phyloP scores from a whole-genome alignment of 768 basidiomycete species.

The Suillus americanus region DNA sequence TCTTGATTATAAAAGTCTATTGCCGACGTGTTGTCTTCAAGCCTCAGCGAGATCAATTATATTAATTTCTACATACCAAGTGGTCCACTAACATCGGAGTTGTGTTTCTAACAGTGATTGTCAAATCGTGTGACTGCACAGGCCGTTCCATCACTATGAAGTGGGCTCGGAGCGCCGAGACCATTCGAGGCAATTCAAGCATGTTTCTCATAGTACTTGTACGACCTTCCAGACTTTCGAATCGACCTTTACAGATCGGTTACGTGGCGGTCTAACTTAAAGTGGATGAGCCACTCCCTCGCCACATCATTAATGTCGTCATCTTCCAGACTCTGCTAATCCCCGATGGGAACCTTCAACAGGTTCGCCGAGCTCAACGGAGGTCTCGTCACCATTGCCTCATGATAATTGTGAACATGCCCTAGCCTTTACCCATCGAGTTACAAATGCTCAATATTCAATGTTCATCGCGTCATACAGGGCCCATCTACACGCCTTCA shows the following conservation, averaged over 20 bases:
- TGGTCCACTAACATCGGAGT: neutral
- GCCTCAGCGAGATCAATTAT: neutral
- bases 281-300: neutral
- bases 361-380: slow-evolving; percentile 17
- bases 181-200: neutral
- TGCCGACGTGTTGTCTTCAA: neutral
- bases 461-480: neutral
- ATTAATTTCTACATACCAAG: neutral
- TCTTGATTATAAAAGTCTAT: neutral
- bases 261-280: neutral
- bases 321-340: slow-evolving; percentile 26
- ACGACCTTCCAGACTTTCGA: slow-evolving; percentile 10
- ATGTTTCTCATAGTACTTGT: neutral
- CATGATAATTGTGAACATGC: slow-evolving; percentile 8
- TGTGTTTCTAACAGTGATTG: neutral
- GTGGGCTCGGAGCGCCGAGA: neutral
- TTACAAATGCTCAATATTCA: neutral
- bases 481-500: slow-evolving; percentile 24
- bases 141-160: neutral
- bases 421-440: neutral
- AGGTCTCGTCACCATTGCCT: slow-evolving; percentile 9
- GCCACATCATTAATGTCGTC: slow-evolving; percentile 27
- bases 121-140: neutral
- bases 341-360: slow-evolving; percentile 30
- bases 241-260: neutral